Base-by-base conservation (phyloP, 495 filamentous ascomycete species). In the Tuber microsphaerosporum region DNA sequence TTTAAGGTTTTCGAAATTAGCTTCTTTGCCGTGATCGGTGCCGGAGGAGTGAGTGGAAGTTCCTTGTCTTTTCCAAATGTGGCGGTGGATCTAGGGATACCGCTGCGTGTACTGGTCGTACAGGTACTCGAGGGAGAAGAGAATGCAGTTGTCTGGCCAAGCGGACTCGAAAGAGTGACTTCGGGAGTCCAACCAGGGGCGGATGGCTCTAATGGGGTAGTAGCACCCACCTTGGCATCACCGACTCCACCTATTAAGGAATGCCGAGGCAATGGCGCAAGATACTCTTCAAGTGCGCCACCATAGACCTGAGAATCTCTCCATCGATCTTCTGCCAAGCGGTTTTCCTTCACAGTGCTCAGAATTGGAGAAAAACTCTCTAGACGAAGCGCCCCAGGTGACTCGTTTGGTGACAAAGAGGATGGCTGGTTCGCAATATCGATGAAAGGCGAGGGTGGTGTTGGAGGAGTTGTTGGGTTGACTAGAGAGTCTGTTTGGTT, bases 321-420 rank as follows among this genome's bases (percentile, higher is more conserved):
- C 75, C 69, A 74, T 56, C 69, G 77, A 7, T 72, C 69, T 65
- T 73, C 73, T 19, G 70, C 56, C 7, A 34, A 39, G 39, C 73
- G 73, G 7, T 48, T 75, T 37, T 79, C 75, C 20, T 68, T 71
- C 26, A 73, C 45, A 37, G 76, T 44, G 22, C 61, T 79, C 39
- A 61, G 26, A 22, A 75, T 72, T 37, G 76, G 76, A 26, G 73
- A 65, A 70, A 73, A 75, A 37, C 41, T 69, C 61, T 75, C 77
- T 16, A 78, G 37, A 8, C 56, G 39, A 17, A 70, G 22, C n/a
- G 70, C 72, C 2, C 17, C 3, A n/a, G 77, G 48, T 43, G 69
- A 71, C 9, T 34, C 39, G 17, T 43, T 43, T 17, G 43, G 34
- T 46, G 72, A 46, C 44, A 72, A 70, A 43, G 42, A 41, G 71